These are phyloP conservation scores for Marsdenia floribunda DNA, from an alignment of 257 asterid species.

Conservation along the genomic window DNA sequence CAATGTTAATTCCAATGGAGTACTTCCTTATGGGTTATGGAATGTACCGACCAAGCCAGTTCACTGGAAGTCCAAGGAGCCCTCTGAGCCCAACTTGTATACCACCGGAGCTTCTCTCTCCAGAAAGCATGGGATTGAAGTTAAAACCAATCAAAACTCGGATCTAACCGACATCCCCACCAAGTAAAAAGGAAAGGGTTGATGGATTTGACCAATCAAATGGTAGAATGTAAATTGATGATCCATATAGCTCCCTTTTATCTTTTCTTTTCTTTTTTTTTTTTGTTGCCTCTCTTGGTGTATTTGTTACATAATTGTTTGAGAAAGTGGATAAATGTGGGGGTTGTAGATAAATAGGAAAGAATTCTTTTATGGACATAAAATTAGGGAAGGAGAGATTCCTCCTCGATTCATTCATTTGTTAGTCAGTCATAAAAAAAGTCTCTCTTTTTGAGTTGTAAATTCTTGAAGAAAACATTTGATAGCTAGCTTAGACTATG, in stretches of 20 bases:
- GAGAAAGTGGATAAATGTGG: constrained; percentile 32
- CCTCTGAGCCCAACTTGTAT: constrained; percentile 79
- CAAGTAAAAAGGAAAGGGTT: constrained; percentile 19
- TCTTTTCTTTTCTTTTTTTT: not conserved
- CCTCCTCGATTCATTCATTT: constrained; percentile 45
- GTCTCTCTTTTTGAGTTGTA: constrained; percentile 21
- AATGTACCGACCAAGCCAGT: constrained; percentile 49
- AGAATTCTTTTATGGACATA: constrained; percentile 53
- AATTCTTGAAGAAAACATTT: constrained; percentile 26
- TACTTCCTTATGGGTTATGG: constrained; percentile 80
- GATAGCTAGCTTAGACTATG: constrained; percentile 17
- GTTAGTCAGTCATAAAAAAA: constrained; percentile 32
- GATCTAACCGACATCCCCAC: constrained; percentile 9
- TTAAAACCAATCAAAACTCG: constrained; percentile 89
- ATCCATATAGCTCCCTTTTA: constrained; percentile 19
- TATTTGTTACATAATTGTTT: constrained; percentile 14
- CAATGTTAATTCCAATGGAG: constrained; percentile 80
- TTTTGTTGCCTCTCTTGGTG: constrained; percentile 7
- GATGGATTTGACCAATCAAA: constrained; percentile 6
- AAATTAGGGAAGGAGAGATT: constrained; percentile 25
- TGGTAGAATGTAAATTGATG: constrained; percentile 27
- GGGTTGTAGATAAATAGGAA: constrained; percentile 29
- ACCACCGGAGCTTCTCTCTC: constrained; percentile 81
- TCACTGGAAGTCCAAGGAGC: constrained; percentile 71
- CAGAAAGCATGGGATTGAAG: constrained; percentile 91